These are phyloP conservation scores for Beta lomatogona DNA, from an alignment of 179 eudicot species.

Conservation along the genomic window DNA sequence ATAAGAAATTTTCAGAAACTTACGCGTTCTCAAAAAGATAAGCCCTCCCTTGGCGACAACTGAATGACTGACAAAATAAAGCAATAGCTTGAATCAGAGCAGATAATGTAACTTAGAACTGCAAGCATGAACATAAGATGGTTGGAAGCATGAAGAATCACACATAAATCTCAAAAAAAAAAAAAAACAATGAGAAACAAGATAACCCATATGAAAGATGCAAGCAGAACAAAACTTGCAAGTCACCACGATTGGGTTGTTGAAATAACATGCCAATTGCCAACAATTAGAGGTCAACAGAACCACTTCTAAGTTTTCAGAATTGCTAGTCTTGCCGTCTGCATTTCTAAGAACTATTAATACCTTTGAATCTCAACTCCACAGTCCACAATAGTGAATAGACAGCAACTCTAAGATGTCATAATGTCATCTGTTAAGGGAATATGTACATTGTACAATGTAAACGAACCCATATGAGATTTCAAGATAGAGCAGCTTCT, in stretches of 20 bases:
- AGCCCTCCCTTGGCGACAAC: constrained; percentile 47
- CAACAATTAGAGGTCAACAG: neutral
- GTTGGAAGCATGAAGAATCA: neutral
- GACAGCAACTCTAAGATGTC: neutral
- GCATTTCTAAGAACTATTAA: neutral
- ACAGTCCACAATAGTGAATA: neutral
- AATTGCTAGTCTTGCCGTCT: too few relatives aligned
- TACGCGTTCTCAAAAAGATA: constrained; percentile 49
- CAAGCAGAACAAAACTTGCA: neutral
- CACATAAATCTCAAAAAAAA: neutral
- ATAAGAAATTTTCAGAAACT: constrained; percentile 28
- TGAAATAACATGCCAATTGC: neutral
- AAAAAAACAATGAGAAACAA: neutral
- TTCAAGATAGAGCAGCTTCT: neutral
- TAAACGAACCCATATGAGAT: neutral
- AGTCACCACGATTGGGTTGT: neutral
- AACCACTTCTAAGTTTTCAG: neutral
- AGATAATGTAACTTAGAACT: neutral
- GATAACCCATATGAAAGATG: neutral
- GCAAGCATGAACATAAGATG: neutral
- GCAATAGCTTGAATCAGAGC: constrained; percentile 17
- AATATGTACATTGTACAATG: neutral
- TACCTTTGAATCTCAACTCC: neutral
- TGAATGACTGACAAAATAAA: constrained; percentile 39
- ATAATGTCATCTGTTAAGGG: neutral